A percentile compares a stretch with the other conserved stretches of the same genome.
phyloP scores from a whole-genome alignment of 192 early-diverging fungal species.

The Coemansia sp. region DNA sequence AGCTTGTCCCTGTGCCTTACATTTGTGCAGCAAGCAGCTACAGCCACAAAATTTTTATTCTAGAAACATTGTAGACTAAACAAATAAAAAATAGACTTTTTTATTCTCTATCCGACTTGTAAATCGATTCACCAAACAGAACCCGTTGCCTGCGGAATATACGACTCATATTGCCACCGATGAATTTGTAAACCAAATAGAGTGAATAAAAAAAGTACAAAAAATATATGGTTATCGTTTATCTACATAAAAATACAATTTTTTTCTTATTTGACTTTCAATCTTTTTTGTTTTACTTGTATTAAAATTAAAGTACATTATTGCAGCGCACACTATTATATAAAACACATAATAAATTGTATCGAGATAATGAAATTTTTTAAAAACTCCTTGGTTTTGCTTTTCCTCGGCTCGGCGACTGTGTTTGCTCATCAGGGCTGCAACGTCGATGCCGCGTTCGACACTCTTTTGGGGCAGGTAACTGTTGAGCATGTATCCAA shows the following conservation, averaged over 20 bases:
- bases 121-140: background rate
- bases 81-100: background rate
- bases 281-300: background rate
- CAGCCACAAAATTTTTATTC: too few species aligned
- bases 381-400: background rate
- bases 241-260: background rate
- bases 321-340: too few species aligned
- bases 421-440: constrained; percentile 31
- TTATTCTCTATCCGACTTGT: background rate
- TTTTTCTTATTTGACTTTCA: background rate
- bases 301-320: too few species aligned
- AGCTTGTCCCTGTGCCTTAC: too few species aligned
- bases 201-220: too few species aligned
- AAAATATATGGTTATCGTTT: too few species aligned
- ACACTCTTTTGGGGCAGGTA: constrained; percentile 20
- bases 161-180: too few species aligned
- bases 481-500: constrained; percentile 32
- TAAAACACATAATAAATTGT: too few species aligned
- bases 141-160: too few species aligned
- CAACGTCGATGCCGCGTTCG: constrained; percentile 25
- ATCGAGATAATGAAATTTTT: constrained; percentile 7
- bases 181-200: too few species aligned
- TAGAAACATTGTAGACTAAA: too few species aligned
- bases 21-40: too few species aligned
- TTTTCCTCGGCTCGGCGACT: background rate